Percentiles rank a stretch among this genome's conserved stretches.
phyloP scores from a whole-genome alignment of 768 basidiomycete species.

The Lactarius trivialis region DNA sequence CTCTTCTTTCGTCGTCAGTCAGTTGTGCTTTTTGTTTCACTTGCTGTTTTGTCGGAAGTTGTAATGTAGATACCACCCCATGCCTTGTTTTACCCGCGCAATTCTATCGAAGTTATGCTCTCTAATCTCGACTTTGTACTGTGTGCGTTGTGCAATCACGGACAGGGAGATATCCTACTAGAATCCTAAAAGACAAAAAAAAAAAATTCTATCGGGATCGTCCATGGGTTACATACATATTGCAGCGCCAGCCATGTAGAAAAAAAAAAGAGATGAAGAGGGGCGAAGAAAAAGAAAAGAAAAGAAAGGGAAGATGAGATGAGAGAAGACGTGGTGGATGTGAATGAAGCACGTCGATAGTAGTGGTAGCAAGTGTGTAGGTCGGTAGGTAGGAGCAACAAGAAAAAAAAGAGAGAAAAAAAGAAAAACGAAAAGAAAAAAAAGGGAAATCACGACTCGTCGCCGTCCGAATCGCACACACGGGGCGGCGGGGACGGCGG shows the following conservation, averaged over 20 bases:
- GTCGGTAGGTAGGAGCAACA: neutral
- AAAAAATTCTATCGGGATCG: slow-evolving; percentile 5
- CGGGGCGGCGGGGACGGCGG: neutral
- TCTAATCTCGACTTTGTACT: neutral
- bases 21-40: neutral
- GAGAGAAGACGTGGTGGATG: neutral
- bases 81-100: neutral
- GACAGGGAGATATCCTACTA: neutral
- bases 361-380: neutral
- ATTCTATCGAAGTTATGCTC: neutral
- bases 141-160: neutral
- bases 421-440: neutral
- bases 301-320: too few species aligned
- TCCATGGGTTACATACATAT: slow-evolving; percentile 18
- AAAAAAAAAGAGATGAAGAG: neutral
- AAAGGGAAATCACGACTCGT: neutral
- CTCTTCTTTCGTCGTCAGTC: neutral
- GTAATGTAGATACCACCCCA: neutral
- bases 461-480: neutral
- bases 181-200: neutral
- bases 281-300: too few species aligned
- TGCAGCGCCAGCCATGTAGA: slow-evolving; percentile 7
- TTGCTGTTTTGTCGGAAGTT: neutral
- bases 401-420: neutral
- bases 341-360: slow-evolving; percentile 7